Evolutionary conservation across 352 stramenopile species (phyloP).

Genomic region (Phytopythium aichiense): DNA sequence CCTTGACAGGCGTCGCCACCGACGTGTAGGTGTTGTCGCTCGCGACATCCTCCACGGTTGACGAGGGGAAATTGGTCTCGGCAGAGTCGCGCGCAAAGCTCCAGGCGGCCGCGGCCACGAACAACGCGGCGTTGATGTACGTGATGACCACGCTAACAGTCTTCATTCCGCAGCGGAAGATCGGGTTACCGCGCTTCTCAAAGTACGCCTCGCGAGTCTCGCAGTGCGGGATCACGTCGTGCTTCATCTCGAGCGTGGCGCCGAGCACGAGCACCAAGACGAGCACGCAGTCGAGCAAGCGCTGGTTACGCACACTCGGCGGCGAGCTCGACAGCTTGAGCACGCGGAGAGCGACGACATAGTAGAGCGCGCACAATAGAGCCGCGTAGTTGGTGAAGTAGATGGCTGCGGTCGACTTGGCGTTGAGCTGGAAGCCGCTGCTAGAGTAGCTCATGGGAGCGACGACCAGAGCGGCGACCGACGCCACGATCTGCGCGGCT

Average conservation of each 20-base stretch:
- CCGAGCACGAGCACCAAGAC: slow-evolving; percentile 13
- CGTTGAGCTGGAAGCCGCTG: slow-evolving; percentile 8
- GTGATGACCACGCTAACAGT: slow-evolving; percentile 19
- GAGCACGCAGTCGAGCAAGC: slow-evolving; percentile 15
- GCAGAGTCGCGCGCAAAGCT: slow-evolving; percentile 12
- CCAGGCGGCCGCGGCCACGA: slow-evolving; percentile 12
- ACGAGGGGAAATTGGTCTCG: background rate
- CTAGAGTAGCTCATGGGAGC: slow-evolving; percentile 5
- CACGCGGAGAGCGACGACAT: slow-evolving; percentile 13
- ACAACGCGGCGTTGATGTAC: slow-evolving; percentile 22
- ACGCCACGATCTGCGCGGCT: background rate
- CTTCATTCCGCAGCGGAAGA: slow-evolving; percentile 31
- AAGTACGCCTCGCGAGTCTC: slow-evolving; percentile 17
- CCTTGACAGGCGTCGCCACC: slow-evolving; percentile 3
- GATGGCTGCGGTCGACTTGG: slow-evolving; percentile 10
- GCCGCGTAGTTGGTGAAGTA: slow-evolving; percentile 27
- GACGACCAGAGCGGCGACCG: slow-evolving; percentile 7
- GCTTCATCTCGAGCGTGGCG: slow-evolving; percentile 16
- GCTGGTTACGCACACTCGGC: slow-evolving; percentile 14
- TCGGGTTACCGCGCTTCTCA: slow-evolving; percentile 12
- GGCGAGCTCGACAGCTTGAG: slow-evolving; percentile 8
- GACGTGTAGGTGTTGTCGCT: background rate
- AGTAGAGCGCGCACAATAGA: slow-evolving; percentile 19
- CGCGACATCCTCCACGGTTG: background rate
- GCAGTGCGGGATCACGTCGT: slow-evolving; percentile 11